Base-by-base conservation (phyloP, 345 rosid species). In the Theobroma cacao region DNA sequence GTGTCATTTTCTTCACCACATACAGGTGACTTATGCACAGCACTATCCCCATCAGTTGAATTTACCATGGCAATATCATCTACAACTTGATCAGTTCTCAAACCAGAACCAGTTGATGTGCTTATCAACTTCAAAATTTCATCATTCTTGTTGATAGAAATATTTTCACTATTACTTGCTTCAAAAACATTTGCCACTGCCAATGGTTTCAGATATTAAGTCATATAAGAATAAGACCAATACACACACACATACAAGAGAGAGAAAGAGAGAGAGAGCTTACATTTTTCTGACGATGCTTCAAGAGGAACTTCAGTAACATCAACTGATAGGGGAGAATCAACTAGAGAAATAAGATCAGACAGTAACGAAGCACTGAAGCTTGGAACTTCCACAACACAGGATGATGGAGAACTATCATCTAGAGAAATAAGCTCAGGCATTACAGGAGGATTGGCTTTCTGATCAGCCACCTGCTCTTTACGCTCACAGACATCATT, bases 321-420 rank as follows among this genome's bases (percentile, higher is more conserved):
- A 41, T 74, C 78, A 36, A 76, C 34, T 52, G 81, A 24, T 5
- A 88, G 87, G 67, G 87, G 80, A 80, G 81, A 72, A 80, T 87
- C 87, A 41, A 81, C 84, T 31, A 82, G 74, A 58, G 88, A 80
- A 60, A 80, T 58, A 58, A 86, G 86, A 82, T 86, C 92, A 61
- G 85, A 77, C n/a, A 79, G 59, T 58, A 81, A 83, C 45, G 78
- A 55, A 58, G 79, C 34, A 78, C 80, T 77, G 43, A 30, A 31
- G 38, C 75, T 71, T 50, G 79, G 77, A 80, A 40, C 59, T 52
- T 81, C 68, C 2, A n/a, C 34, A 69, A 40, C 13, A 47, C 56
- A 79, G 20, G 78, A 66, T 36, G 78, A 72, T 56, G 74, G 71
- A 71, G 84, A 77, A 76, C 75, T 64, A 70, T 83, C 84, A 68